Evolutionary conservation across 441 rosid species (phyloP), one percentile per base, ranked within the genome.

Genomic region (Biscutella auriculata): DNA sequence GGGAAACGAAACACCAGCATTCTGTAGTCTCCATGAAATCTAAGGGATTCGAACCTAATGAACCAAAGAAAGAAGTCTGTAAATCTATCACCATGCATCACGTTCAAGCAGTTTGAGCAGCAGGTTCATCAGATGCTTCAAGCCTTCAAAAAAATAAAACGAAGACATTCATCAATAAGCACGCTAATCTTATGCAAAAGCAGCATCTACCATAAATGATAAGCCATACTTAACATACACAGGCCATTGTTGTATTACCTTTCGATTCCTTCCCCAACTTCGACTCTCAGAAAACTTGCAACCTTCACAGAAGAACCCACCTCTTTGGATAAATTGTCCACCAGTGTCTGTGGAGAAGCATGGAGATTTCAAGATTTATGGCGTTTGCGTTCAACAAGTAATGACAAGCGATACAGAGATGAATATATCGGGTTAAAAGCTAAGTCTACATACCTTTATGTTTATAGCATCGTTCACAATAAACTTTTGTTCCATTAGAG

Each of bases 201-300:
- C 5, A 19, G 23, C 23, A 19, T 1, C 23, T 19, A 19, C 23
- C 23, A 19, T 19, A 19, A 19, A 19, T 19, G 50, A 27, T 37
- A 23, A 55, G 32, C 9, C 25, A 26, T n/a, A 11, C 5, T 16
- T 10, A 7, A 46, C 33, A 35, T 56, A 27, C 2, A 62, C 0
- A 2, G 9, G 35, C 6, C 50, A 34, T 13, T 19, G 29, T 10
- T 27, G n/a, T 33, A 27, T 40, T 75, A 93, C 97, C 95, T 87
- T 71, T 82, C 77, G 70, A 87, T 76, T 74, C 97, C 97, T 79
- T 93, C 99, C 56, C 99, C 99, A 63, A 89, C 96, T 68, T 89
- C 95, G 71, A 93, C 85, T 80, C 97, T 79, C 62, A 85, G 79
- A 73, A 89, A 93, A 71, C 57, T 76, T 54, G 85, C 70, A 66